Base-by-base conservation (phyloP, 2,329 filamentous ascomycete genomes). In the Penicillium sp. region DNA sequence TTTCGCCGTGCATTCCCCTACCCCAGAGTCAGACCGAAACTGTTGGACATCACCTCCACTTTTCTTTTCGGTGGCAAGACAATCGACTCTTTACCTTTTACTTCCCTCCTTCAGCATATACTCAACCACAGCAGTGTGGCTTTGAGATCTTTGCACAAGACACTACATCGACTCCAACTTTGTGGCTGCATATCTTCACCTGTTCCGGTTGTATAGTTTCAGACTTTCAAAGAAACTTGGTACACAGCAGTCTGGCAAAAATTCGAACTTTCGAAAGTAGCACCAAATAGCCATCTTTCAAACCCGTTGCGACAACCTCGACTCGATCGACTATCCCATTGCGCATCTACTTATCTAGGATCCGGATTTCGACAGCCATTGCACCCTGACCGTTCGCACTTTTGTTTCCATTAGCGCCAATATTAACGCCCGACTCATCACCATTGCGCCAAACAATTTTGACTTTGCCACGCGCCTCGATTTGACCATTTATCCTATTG, bases 181-280 rank as follows among this genome's bases (percentile, higher is more conserved):
- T 14, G 16, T 19, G 18, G 37, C 48, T 43, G n/a, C 39, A 29
- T 9, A 16, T 43, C 14, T 31, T 21, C n/a, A 45, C 16, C 34
- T 21, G 19, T 28, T 10, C 8, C 45, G 34, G 24, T 42, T 58
- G 52, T 26, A 58, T 58, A 58, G 55, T 58, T 53, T 47, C 52
- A 54, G 9, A 42, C 18, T 49, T 26, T 10, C 49, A 55, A 52
- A 58, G 46, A 55, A 55, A 52, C 48, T 55, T 52, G 40, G 36
- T 58, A 47, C 48, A 51, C 45, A 56, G 26, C 31, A 51, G 26
- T 50, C 26, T 51, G 24, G 51, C 44, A 37, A 44, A 48, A n/a
- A 13, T 40, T 48, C 55, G 52, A 54, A 45, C 39, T 29, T 44
- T 18, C 34, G 55, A 52, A 47, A 58, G 56, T 58, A 58, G 56